Conservation (phyloP, 2,329 filamentous ascomycete species). For the Fusarium buharicum region DNA sequence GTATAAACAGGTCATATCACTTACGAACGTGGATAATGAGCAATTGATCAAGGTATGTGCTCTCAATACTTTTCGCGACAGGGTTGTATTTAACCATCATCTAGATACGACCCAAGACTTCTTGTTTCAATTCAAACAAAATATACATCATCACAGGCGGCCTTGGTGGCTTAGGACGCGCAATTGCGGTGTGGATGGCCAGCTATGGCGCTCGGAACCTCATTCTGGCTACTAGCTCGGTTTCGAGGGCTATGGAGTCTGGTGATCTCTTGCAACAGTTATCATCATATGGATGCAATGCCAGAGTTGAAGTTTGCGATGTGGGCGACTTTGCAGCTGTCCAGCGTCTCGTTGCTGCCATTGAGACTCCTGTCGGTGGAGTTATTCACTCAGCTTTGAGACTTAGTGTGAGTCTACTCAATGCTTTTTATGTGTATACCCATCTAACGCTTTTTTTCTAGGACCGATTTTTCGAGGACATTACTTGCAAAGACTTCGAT, state of each 20-base stretch:
- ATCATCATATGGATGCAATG: constrained; percentile 38
- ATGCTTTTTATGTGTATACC: neutral
- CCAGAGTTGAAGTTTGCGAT: constrained; percentile 38
- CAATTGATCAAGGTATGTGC: constrained; percentile 30
- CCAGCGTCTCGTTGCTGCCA: constrained; percentile 21
- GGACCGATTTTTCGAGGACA: constrained; percentile 40
- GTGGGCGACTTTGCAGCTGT: constrained; percentile 37
- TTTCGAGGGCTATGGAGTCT: constrained; percentile 27
- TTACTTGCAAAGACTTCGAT: constrained; percentile 36
- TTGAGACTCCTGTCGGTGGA: constrained; percentile 32
- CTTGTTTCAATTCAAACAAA: constrained; percentile 26
- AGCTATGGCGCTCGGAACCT: constrained; percentile 39
- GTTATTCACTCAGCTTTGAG: constrained; percentile 41
- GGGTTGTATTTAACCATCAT: constrained; percentile 3
- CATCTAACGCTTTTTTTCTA: constrained; percentile 17
- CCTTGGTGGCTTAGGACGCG: constrained; percentile 39
- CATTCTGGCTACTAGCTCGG: constrained; percentile 38
- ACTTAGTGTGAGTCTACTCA: constrained; percentile 35
- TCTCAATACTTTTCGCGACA: neutral
- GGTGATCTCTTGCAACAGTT: constrained; percentile 35
- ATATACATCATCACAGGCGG: constrained; percentile 42
- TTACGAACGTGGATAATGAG: neutral
- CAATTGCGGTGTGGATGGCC: constrained; percentile 42
- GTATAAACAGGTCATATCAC: constrained; percentile 32
- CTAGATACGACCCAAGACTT: constrained; percentile 35